Evolutionary conservation across 2,329 filamentous ascomycete genomes (phyloP).

Genomic region (Karstenula rhodostoma): DNA sequence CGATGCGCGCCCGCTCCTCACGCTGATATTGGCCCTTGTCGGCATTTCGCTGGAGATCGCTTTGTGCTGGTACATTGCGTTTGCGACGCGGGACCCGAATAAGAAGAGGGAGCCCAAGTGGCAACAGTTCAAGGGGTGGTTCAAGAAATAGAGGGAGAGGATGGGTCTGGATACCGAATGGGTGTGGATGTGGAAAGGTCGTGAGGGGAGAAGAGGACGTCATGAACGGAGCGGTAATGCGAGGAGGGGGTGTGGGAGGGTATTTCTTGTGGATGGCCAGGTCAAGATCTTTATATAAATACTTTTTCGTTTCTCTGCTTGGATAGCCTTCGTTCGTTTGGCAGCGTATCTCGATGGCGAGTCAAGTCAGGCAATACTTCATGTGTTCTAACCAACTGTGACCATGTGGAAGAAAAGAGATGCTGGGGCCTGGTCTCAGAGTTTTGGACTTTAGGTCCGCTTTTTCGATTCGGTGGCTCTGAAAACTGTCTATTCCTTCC

Average conservation of each 20-base stretch:
- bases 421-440: no score
- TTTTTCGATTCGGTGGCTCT: no score
- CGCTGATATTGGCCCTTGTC: conserved; percentile 80
- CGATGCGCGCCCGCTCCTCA: conserved; percentile 83
- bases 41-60: conserved; percentile 61
- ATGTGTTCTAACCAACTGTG: background rate
- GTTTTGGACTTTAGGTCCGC: no score
- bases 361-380: background rate
- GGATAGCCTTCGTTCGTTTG: background rate
- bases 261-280: background rate
- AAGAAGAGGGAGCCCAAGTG: conserved; percentile 35
- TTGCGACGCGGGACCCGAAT: conserved; percentile 40
- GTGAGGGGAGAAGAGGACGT: background rate
- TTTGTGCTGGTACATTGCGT: conserved; percentile 39
- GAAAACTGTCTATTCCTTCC: no score
- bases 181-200: background rate
- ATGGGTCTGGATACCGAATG: background rate
- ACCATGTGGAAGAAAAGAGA: background rate
- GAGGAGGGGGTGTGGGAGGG: background rate
- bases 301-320: conserved; percentile 3
- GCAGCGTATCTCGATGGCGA: background rate
- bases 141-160: conserved; percentile 8
- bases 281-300: conserved; percentile 4
- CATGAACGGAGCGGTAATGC: background rate
- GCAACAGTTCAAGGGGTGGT: conserved; percentile 14